Conservation (phyloP, 495 filamentous ascomycete species). For the Penicillium taxi region DNA sequence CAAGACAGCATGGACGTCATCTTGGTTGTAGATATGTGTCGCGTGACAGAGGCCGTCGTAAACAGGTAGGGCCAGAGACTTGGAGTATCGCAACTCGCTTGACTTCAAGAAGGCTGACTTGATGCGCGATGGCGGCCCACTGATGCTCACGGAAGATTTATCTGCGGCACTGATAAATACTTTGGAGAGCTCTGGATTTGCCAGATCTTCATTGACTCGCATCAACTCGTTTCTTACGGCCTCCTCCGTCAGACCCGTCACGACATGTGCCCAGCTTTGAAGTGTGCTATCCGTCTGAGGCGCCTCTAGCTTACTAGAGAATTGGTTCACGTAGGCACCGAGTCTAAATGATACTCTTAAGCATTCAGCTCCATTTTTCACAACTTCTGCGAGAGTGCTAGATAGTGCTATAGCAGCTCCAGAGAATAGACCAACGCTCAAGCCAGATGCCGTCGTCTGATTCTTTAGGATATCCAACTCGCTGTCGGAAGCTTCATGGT, state of each 20-base stretch:
- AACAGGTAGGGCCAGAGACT: conserved; percentile 11
- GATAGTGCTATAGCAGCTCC: conserved; percentile 31
- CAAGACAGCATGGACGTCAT: background rate
- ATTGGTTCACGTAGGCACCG: conserved; percentile 25
- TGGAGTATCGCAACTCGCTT: conserved; percentile 23
- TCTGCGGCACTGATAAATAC: conserved; percentile 34
- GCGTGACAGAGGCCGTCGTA: conserved; percentile 9
- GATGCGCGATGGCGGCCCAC: conserved; percentile 35
- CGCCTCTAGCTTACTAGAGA: conserved; percentile 28
- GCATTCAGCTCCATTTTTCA: conserved; percentile 18
- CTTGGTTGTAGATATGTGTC: background rate
- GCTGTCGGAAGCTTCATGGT: conserved; percentile 12
- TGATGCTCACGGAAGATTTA: conserved; percentile 30
- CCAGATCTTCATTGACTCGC: conserved; percentile 14
- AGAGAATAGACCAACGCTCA: conserved; percentile 34
- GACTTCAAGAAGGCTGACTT: conserved; percentile 24
- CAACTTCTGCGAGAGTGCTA: conserved; percentile 16
- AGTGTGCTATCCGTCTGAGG: conserved; percentile 11
- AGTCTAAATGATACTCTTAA: conserved; percentile 32
- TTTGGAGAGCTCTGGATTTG: conserved; percentile 15
- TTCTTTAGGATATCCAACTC: conserved; percentile 17
- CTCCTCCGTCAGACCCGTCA: conserved; percentile 22
- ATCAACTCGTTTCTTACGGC: conserved; percentile 32
- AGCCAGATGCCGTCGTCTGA: conserved; percentile 18
- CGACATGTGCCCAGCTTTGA: conserved; percentile 37